Evolutionary conservation across 495 filamentous ascomycete genomes (phyloP).

Genomic region (Penicillium paradoxum): DNA sequence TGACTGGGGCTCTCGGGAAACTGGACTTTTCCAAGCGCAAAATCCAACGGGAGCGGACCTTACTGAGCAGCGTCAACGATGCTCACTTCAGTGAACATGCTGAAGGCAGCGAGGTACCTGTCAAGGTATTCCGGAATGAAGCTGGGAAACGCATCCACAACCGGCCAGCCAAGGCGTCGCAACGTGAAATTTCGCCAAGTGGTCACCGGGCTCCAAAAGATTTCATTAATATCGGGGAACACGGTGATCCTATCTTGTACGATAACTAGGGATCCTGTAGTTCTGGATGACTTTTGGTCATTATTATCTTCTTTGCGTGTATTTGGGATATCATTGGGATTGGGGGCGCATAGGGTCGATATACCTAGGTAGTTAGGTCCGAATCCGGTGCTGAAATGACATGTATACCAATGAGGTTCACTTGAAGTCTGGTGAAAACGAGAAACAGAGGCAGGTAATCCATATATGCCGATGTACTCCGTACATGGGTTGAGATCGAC

Average conservation of each 20-base stretch:
- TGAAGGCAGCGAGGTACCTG: slow-evolving; percentile 48
- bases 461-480: no score
- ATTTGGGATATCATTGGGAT: background rate
- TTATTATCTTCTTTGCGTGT: background rate
- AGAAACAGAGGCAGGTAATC: no score
- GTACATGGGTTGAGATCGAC: no score
- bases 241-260: slow-evolving; percentile 74
- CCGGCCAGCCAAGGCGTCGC: slow-evolving; percentile 24
- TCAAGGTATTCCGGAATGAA: slow-evolving; percentile 81
- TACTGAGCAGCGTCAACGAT: slow-evolving; percentile 78
- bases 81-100: slow-evolving; percentile 62
- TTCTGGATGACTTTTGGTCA: background rate
- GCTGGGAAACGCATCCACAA: slow-evolving; percentile 41
- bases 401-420: no score
- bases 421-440: no score
- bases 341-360: slow-evolving; percentile 1
- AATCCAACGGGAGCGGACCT: slow-evolving; percentile 71
- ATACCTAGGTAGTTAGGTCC: slow-evolving; percentile 1
- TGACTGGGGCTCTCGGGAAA: slow-evolving; percentile 73
- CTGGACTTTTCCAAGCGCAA: slow-evolving; percentile 84
- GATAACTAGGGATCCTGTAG: slow-evolving; percentile 47
- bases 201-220: slow-evolving; percentile 61
- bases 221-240: slow-evolving; percentile 76
- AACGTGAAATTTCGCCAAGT: slow-evolving; percentile 56
- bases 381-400: background rate